A percentile compares a stretch with the other conserved stretches of the same genome.
Evolutionary conservation across 495 filamentous ascomycete species (phyloP).

Genomic region (Penicillium canescens): DNA sequence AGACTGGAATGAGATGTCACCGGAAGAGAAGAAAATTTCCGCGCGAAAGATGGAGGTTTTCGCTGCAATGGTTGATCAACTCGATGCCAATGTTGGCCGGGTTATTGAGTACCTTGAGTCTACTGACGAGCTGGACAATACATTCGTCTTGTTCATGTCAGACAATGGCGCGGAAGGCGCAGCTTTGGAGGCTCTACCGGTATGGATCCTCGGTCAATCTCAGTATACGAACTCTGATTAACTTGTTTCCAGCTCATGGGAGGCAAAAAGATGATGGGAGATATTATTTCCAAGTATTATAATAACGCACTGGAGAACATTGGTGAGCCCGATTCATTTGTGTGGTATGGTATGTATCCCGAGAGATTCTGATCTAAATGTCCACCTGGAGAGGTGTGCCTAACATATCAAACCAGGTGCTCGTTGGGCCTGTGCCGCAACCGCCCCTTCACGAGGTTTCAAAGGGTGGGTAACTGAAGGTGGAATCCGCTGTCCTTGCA

Average conservation of each 20-base stretch:
- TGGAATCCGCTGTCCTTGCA: slow-evolving; percentile 46
- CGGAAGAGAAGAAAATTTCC: slow-evolving; percentile 32
- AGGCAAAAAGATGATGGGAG: not conserved
- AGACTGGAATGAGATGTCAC: slow-evolving; percentile 15
- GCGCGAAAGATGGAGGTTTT: slow-evolving; percentile 54
- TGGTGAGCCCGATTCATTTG: slow-evolving; percentile 54
- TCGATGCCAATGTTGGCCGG: slow-evolving; percentile 53
- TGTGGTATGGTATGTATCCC: slow-evolving; percentile 54
- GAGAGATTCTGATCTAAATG: slow-evolving; percentile 20
- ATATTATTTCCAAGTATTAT: slow-evolving; percentile 49
- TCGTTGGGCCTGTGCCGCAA: slow-evolving; percentile 55
- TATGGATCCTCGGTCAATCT: not conserved
- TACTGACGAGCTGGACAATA: slow-evolving; percentile 55
- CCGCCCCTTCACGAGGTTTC: slow-evolving; percentile 49
- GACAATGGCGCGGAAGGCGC: slow-evolving; percentile 59
- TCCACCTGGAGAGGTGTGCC: not conserved
- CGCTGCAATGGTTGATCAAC: slow-evolving; percentile 55
- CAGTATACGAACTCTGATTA: not conserved
- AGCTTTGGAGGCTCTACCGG: slow-evolving; percentile 22
- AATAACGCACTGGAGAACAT: slow-evolving; percentile 62
- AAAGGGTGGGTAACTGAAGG: slow-evolving; percentile 54
- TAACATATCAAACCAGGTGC: slow-evolving; percentile 2
- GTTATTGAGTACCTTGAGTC: slow-evolving; percentile 48
- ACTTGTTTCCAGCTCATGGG: not conserved
- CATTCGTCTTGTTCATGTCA: slow-evolving; percentile 55